Evolutionary conservation across 768 basidiomycete species (phyloP).

Genomic region (Rhodotorula toruloides): DNA sequence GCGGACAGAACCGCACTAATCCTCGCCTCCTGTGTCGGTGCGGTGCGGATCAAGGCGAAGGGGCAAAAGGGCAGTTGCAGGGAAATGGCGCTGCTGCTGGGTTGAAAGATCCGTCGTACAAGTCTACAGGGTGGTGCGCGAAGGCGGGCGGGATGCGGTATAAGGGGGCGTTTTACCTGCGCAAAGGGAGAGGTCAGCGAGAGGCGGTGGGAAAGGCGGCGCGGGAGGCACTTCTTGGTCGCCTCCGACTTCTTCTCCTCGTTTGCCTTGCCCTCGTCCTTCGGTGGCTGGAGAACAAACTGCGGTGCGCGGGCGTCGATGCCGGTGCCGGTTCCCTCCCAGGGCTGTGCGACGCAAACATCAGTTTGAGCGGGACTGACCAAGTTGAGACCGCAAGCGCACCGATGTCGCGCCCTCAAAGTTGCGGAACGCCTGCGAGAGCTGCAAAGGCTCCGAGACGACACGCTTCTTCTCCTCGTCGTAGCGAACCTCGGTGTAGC

Average conservation of each 20-base stretch:
- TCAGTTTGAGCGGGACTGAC: not conserved
- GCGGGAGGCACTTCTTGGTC: constrained; percentile 47
- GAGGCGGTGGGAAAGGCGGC: too few relatives aligned
- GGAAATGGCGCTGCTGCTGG: too few relatives aligned
- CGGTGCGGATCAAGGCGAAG: too few relatives aligned
- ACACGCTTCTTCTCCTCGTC: constrained; percentile 58
- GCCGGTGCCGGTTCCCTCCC: constrained; percentile 85
- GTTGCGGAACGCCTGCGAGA: constrained; percentile 97
- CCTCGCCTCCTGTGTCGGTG: too few relatives aligned
- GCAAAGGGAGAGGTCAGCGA: not conserved
- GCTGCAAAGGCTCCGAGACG: constrained; percentile 74
- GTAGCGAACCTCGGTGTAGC: constrained; percentile 97
- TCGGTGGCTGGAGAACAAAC: constrained; percentile 69
- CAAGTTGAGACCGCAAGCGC: not conserved
- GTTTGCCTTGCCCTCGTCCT: constrained; percentile 59
- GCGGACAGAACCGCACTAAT: too few relatives aligned
- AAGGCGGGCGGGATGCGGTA: too few relatives aligned
- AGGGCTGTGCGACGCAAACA: constrained; percentile 60
- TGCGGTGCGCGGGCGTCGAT: constrained; percentile 60
- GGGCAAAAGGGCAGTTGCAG: too few relatives aligned
- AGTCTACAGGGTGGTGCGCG: too few relatives aligned
- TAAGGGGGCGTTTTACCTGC: too few relatives aligned
- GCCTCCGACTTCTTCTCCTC: constrained; percentile 44
- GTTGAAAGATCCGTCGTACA: too few relatives aligned
- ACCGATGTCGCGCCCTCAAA: constrained; percentile 58